phyloP scores from a whole-genome alignment of 176 grass and related monocot species.

The Alloteropsis semialata region DNA sequence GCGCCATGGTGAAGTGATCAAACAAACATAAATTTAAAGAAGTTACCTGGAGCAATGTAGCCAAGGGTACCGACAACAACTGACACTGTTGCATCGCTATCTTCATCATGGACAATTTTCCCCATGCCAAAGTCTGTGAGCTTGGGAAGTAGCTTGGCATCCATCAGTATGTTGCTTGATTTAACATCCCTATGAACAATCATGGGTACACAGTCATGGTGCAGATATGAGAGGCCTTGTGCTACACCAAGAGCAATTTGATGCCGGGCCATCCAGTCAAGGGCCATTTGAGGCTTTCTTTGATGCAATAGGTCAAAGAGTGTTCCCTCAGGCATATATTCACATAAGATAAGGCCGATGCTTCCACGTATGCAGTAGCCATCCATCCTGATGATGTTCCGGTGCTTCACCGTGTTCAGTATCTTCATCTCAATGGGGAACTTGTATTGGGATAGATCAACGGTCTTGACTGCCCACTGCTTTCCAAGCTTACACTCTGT shows the following conservation, averaged over 20 bases:
- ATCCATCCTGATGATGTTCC: slow-evolving; percentile 59
- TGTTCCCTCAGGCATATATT: slow-evolving; percentile 53
- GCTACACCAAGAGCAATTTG: slow-evolving; percentile 43
- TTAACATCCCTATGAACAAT: slow-evolving; percentile 70
- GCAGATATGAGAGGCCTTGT: slow-evolving; percentile 60
- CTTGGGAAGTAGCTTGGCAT: slow-evolving; percentile 54
- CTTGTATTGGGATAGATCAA: slow-evolving; percentile 42
- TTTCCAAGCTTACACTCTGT: slow-evolving; percentile 36
- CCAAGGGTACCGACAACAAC: slow-evolving; percentile 60
- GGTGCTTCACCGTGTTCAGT: slow-evolving; percentile 52
- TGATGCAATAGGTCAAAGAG: slow-evolving; percentile 52
- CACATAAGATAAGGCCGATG: slow-evolving; percentile 45
- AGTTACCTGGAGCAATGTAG: slow-evolving; percentile 71
- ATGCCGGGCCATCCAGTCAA: slow-evolving; percentile 36
- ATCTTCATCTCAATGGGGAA: slow-evolving; percentile 61
- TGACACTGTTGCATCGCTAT: slow-evolving; percentile 37
- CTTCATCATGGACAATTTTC: slow-evolving; percentile 24
- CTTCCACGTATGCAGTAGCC: slow-evolving; percentile 59
- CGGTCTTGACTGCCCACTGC: slow-evolving; percentile 55
- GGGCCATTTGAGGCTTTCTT: slow-evolving; percentile 29
- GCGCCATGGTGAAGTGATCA: background rate
- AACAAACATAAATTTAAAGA: background rate
- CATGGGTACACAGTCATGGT: slow-evolving; percentile 67
- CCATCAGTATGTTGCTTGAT: slow-evolving; percentile 60
- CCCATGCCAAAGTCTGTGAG: slow-evolving; percentile 64